phyloP scores from a whole-genome alignment of 1,139 yeast genomes.

The Zygoascus meyerae region DNA sequence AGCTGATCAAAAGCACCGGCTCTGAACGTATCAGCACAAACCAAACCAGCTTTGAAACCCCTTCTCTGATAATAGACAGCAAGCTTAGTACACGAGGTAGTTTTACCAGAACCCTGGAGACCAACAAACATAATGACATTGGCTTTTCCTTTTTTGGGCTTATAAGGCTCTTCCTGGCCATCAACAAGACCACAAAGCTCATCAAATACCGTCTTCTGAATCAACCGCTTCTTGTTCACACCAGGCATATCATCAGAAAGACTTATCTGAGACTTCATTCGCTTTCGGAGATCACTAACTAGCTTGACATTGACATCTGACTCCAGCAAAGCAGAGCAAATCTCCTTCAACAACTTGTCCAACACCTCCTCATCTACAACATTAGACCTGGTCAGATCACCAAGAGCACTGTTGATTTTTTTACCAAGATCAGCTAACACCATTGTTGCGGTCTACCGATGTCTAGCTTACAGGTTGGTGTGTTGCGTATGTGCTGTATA shows the following conservation, averaged over 20 bases:
- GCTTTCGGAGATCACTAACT: slow-evolving; percentile 71
- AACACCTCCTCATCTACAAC: slow-evolving; percentile 58
- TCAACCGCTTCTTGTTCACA: slow-evolving; percentile 58
- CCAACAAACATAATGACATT: slow-evolving; percentile 96
- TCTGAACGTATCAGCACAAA: slow-evolving; percentile 98
- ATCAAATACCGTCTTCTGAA: slow-evolving; percentile 90
- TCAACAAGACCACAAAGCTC: slow-evolving; percentile 86
- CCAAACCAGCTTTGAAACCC: slow-evolving; percentile 91
- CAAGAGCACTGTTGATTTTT: slow-evolving; percentile 70
- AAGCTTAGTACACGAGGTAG: slow-evolving; percentile 93
- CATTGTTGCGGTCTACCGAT: slow-evolving; percentile 40
- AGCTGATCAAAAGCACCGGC: slow-evolving; percentile 99
- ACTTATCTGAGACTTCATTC: slow-evolving; percentile 55
- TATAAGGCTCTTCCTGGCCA: slow-evolving; percentile 53
- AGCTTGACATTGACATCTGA: slow-evolving; percentile 86
- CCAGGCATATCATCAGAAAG: slow-evolving; percentile 48
- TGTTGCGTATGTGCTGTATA: too few relatives aligned
- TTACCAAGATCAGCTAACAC: slow-evolving; percentile 93
- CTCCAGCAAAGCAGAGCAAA: slow-evolving; percentile 83
- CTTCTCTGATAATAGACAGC: slow-evolving; percentile 92
- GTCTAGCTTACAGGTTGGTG: too few relatives aligned
- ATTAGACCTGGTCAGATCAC: slow-evolving; percentile 58
- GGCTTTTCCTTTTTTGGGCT: slow-evolving; percentile 73
- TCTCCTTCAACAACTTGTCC: slow-evolving; percentile 72
- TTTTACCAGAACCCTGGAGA: slow-evolving; percentile 97